Percentiles rank a stretch among this genome's conserved stretches.
Evolutionary conservation across 139 green algal genomes (phyloP).

Genomic region (Tetratostichococcus sp.): DNA sequence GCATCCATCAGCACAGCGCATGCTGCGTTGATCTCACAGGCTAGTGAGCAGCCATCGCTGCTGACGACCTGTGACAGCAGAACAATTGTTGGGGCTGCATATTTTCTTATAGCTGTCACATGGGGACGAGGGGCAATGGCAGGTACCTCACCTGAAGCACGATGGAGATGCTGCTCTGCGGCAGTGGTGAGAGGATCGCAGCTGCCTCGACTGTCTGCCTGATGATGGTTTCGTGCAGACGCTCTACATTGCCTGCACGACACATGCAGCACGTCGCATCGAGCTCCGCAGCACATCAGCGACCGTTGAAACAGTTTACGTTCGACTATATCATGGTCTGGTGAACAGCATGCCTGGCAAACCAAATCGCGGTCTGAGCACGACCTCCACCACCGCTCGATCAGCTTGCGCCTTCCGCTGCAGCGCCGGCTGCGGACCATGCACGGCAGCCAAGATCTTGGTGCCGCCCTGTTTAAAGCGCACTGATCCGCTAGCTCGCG

Average conservation of each 20-base stretch:
- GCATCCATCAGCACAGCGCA: constrained; percentile 69
- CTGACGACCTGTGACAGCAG: constrained; percentile 42
- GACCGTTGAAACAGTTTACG: too few relatives aligned
- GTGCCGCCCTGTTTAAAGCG: constrained; percentile 55
- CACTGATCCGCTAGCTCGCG: constrained; percentile 59
- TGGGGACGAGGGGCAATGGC: background rate
- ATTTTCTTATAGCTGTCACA: background rate
- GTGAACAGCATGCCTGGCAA: too few relatives aligned
- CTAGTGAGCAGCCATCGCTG: constrained; percentile 57
- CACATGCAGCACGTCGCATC: too few relatives aligned
- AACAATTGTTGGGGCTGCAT: background rate
- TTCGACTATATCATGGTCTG: too few relatives aligned
- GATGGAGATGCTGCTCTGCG: constrained; percentile 43
- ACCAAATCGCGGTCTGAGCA: constrained; percentile 47
- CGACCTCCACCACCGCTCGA: constrained; percentile 52
- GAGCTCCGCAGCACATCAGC: too few relatives aligned
- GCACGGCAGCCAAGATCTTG: constrained; percentile 55
- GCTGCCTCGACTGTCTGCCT: constrained; percentile 23
- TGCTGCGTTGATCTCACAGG: constrained; percentile 62
- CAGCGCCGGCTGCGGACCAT: constrained; percentile 44
- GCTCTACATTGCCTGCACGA: constrained; percentile 26
- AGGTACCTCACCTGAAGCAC: constrained; percentile 42
- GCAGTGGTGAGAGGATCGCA: constrained; percentile 35
- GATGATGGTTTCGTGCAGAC: constrained; percentile 44
- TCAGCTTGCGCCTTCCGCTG: constrained; percentile 52